A percentile compares a stretch with the other conserved stretches of the same genome.
phyloP scores from a whole-genome alignment of 2,329 filamentous ascomycete genomes.

The Elsinoe ampelina region DNA sequence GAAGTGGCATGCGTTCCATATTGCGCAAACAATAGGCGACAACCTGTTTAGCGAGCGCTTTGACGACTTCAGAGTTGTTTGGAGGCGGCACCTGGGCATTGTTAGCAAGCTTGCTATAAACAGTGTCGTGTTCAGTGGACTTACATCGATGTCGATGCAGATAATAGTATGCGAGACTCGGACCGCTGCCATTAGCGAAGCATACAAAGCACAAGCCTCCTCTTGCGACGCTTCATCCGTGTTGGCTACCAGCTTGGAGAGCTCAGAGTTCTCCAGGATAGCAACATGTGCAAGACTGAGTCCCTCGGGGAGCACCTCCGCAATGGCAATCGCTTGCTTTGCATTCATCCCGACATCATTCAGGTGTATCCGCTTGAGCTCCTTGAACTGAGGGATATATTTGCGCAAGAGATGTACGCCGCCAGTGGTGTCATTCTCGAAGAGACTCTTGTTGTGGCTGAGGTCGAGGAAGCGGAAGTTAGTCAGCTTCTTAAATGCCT shows the following conservation, averaged over 20 bases:
- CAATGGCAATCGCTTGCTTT: constrained; percentile 81
- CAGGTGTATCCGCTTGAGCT: constrained; percentile 76
- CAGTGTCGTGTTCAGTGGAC: constrained; percentile 14
- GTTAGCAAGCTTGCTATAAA: constrained; percentile 5
- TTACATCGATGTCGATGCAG: constrained; percentile 76
- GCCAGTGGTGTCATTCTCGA: constrained; percentile 59
- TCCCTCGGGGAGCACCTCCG: constrained; percentile 82
- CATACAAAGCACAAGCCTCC: constrained; percentile 88
- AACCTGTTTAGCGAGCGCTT: constrained; percentile 86
- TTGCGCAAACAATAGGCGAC: constrained; percentile 89
- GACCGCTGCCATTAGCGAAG: constrained; percentile 79
- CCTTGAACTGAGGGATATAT: constrained; percentile 70
- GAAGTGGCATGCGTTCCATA: constrained; percentile 67
- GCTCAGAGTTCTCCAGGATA: constrained; percentile 68
- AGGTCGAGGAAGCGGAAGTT: constrained; percentile 84
- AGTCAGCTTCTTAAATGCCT: constrained; percentile 58
- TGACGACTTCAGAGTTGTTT: constrained; percentile 81
- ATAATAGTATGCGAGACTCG: constrained; percentile 75
- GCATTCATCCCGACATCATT: constrained; percentile 74
- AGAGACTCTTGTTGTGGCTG: constrained; percentile 78
- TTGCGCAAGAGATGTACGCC: constrained; percentile 54
- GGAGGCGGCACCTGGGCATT: constrained; percentile 52
- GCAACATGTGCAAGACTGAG: constrained; percentile 75
- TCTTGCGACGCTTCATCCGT: constrained; percentile 74
- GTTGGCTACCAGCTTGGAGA: constrained; percentile 62